Percentiles rank a stretch among this genome's conserved stretches.
These are phyloP conservation scores for Fusarium humuli DNA, from an alignment of 2,329 filamentous ascomycete genomes.

Conservation along the genomic window DNA sequence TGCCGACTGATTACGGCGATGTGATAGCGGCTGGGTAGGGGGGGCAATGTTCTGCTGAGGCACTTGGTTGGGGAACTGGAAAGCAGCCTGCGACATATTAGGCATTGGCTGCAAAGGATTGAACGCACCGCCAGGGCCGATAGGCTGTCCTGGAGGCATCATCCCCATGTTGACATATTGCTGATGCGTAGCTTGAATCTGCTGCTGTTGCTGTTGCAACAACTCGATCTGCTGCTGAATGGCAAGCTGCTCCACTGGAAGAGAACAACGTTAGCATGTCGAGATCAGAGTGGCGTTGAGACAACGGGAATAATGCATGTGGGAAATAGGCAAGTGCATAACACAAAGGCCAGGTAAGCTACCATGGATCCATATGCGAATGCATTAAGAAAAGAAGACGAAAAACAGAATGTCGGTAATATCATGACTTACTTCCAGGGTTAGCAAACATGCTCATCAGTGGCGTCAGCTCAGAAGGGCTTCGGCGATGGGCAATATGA, in stretches of 20 bases:
- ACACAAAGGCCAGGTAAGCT: neutral
- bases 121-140: conserved; percentile 77
- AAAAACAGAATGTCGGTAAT: conserved; percentile 9
- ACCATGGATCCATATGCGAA: conserved; percentile 9
- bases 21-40: conserved; percentile 81
- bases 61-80: conserved; percentile 88
- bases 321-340: neutral
- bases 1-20: conserved; percentile 98
- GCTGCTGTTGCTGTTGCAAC: conserved; percentile 96
- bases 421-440: conserved; percentile 68
- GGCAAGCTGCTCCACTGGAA: conserved; percentile 91
- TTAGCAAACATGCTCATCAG: conserved; percentile 91
- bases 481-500: conserved; percentile 96
- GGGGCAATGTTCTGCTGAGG: conserved; percentile 81
- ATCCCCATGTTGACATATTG: conserved; percentile 99
- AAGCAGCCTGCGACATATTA: conserved; percentile 82
- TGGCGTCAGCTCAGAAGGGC: conserved; percentile 95
- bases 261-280: conserved; percentile 38
- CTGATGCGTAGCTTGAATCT: conserved; percentile 95
- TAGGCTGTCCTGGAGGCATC: conserved; percentile 82
- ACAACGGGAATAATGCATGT: neutral
- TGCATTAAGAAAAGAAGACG: neutral
- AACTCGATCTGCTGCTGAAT: conserved; percentile 98
- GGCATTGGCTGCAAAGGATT: conserved; percentile 84
- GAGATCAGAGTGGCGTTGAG: neutral